phyloP scores from a whole-genome alignment of 2,329 filamentous ascomycete species.

The Fusarium algeriense region DNA sequence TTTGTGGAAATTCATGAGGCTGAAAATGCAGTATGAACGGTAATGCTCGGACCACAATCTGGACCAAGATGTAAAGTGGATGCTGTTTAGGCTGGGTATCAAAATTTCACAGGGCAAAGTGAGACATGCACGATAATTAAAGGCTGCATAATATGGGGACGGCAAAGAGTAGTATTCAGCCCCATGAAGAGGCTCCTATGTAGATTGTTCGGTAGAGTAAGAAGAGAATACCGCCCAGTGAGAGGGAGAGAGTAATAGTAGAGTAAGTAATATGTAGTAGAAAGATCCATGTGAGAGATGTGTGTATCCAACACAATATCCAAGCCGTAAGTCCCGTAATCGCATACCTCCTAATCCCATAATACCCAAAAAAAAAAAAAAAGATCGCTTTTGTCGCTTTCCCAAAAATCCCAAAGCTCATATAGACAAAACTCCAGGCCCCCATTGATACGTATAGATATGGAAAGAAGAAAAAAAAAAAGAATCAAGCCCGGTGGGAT shows the following conservation, averaged over 20 bases:
- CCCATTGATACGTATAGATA: slow-evolving; percentile 14
- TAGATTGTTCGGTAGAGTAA: slow-evolving; percentile 17
- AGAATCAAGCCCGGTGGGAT: slow-evolving; percentile 23
- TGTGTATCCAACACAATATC: slow-evolving; percentile 7
- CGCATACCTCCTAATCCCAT: slow-evolving; percentile 21
- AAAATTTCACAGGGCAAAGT: background rate
- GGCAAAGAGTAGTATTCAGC: slow-evolving; percentile 29
- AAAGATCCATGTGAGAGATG: slow-evolving; percentile 3
- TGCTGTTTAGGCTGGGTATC: background rate
- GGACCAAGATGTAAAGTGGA: slow-evolving; percentile 12
- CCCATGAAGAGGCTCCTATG: slow-evolving; percentile 20
- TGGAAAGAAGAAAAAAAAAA: slow-evolving; percentile 11
- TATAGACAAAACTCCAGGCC: slow-evolving; percentile 31
- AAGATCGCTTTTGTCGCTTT: slow-evolving; percentile 39
- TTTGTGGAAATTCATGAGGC: slow-evolving; percentile 30
- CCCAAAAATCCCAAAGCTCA: slow-evolving; percentile 24
- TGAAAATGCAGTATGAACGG: slow-evolving; percentile 7
- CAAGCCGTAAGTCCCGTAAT: slow-evolving; percentile 34
- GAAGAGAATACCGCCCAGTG: slow-evolving; percentile 24
- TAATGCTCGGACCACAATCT: slow-evolving; percentile 17
- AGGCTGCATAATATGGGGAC: slow-evolving; percentile 30
- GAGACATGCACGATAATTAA: slow-evolving; percentile 13
- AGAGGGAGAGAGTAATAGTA: slow-evolving; percentile 21
- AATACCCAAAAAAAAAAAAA: slow-evolving; percentile 14
- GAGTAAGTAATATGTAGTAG: slow-evolving; percentile 30